Conservation (phyloP, 345 rosid species). For the Erysimum cheiranthoides region DNA sequence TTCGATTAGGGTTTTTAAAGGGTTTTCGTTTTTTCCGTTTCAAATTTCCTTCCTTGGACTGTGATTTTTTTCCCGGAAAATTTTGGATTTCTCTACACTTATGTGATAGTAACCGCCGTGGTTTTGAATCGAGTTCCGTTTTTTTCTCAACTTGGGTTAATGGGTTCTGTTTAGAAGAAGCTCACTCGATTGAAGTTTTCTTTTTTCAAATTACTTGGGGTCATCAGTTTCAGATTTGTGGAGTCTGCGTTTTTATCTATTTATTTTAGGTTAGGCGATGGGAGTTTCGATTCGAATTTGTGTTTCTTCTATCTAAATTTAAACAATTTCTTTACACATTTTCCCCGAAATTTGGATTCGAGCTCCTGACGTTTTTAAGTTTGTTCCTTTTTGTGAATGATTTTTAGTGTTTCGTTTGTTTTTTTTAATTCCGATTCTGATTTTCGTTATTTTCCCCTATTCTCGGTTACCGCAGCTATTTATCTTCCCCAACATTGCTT, state of each 20-base stretch:
- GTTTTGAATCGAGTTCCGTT: conserved; percentile 7
- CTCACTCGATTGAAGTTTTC: conserved; percentile 21
- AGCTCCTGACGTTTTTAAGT: neutral
- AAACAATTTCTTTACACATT: conserved; percentile 15
- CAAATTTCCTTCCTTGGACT: neutral
- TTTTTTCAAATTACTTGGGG: neutral
- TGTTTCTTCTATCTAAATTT: neutral
- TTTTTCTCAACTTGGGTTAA: conserved; percentile 10
- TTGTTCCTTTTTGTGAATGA: neutral
- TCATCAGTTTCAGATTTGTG: conserved; percentile 33
- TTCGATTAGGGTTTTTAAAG: conserved; percentile 54
- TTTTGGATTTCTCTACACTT: conserved; percentile 8
- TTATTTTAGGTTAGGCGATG: neutral
- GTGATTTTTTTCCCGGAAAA: neutral
- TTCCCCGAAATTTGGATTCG: neutral
- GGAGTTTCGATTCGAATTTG: conserved; percentile 18
- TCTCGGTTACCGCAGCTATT: conserved; percentile 32
- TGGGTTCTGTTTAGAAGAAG: conserved; percentile 22
- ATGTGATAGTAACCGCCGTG: neutral
- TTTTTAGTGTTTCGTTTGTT: conserved; percentile 2
- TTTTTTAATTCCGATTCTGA: conserved; percentile 12
- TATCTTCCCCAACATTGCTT: conserved; percentile 15
- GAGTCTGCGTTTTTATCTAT: conserved; percentile 20
- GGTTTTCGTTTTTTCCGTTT: conserved; percentile 23
- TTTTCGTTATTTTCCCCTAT: conserved; percentile 5